Evolutionary conservation across 331 rosid genomes (phyloP), one percentile per base, ranked within the genome.

Genomic region (Spiraea crenata): DNA sequence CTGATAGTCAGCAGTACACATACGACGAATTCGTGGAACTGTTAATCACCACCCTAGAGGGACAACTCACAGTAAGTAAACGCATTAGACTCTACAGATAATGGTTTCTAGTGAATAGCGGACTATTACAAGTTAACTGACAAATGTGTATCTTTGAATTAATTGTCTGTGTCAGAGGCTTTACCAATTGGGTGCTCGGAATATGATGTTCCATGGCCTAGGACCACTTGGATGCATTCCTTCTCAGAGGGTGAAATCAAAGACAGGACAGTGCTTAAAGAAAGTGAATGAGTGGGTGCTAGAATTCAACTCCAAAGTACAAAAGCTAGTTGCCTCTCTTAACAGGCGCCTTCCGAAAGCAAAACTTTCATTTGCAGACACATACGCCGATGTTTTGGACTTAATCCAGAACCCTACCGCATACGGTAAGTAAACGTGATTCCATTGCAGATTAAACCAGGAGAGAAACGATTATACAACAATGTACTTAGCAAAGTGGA

Each of bases 141-240:
- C 15, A 9, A 9, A 0, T 14, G 64, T 42, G 1, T 4, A 19
- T 39, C n/a, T 1, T 25, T 25, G 31, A 25, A 25, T 25, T 11
- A 39, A 39, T 39, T 55, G 34, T 56, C 65, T 37, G 5, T 74
- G 49, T 6, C 57, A 90, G 98, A 86, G 75, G 57, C 84, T 92
- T 1, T 79, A 92, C 84, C 65, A 79, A 10, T 76, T 92, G 9
- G 96, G 88, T 67, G 97, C 96, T 58, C 69, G 83, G 78, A 88
- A 84, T 35, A 73, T 90, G 68, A 76, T 84, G 7, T 41, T 90
- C 59, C 85, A 92, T 59, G 96, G 96, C 17, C 62, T 92, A 45
- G 93, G 93, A 3, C 96, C 98, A 6, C 83, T 90, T 0, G 98
- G 98, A 16, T 92, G 98, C 80, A 90, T 92, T 78, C 96, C 98